Percentiles rank a stretch among this genome's conserved stretches.
These are phyloP conservation scores for Phanerochaete sordida DNA, from an alignment of 768 basidiomycete species.

Conservation along the genomic window DNA sequence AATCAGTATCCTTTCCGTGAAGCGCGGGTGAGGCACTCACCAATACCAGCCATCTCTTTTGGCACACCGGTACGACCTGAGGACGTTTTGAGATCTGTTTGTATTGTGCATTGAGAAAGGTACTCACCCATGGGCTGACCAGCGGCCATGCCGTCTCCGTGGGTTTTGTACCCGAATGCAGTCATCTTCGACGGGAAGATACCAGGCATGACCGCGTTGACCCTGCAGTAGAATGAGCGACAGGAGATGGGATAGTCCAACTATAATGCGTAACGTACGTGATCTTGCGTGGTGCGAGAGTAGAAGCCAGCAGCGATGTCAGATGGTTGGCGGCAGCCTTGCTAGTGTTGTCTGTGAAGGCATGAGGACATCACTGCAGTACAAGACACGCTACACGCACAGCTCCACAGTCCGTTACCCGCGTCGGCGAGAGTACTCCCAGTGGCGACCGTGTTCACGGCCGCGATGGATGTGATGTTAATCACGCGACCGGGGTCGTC, in stretches of 20 bases:
- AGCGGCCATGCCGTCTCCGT: constrained; percentile 48
- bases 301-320: constrained; percentile 66
- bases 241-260: neutral
- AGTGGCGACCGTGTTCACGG: constrained; percentile 50
- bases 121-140: constrained; percentile 60
- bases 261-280: constrained; percentile 46
- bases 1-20: neutral
- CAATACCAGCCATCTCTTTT: constrained; percentile 68
- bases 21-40: constrained; percentile 17
- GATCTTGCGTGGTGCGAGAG: constrained; percentile 55
- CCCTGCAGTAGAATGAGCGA: constrained; percentile 37
- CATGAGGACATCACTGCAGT: too few species aligned
- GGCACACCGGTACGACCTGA: constrained; percentile 50
- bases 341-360: constrained; percentile 74
- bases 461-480: constrained; percentile 75
- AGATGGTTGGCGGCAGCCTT: constrained; percentile 89
- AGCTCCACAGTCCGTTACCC: constrained; percentile 74
- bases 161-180: constrained; percentile 56
- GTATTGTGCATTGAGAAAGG: constrained; percentile 4
- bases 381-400: constrained; percentile 44
- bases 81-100: neutral
- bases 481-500: constrained; percentile 72
- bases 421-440: constrained; percentile 42
- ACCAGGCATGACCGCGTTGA: constrained; percentile 82
- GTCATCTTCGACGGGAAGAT: constrained; percentile 88